Base-by-base conservation (phyloP, 257 asterid genomes). In the Solanum pinnatisectum region DNA sequence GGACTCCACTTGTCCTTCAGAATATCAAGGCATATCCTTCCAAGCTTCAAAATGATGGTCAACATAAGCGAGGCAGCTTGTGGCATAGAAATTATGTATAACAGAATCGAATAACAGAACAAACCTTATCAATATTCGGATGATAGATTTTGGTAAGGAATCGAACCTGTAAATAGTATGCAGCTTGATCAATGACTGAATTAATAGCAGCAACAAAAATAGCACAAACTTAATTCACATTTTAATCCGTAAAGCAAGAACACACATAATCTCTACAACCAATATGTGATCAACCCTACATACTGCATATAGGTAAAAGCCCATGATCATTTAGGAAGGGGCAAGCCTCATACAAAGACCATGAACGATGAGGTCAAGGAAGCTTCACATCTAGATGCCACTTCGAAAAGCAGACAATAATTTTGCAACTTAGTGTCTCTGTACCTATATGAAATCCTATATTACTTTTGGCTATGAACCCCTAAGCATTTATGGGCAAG, bases 1-100 rank as follows among this genome's bases (percentile, higher is more conserved):
- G 99, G 99, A 88, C 99, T 97, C 99, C 99, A 97, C 83, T 97
- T 97, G 95, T 97, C 99, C 91, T 97, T 97, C 0, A 97, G 99
- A 88, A 97, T 97, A 90, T 97, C 99, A 35, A 97, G 96, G 92
- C 99, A 97, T 89, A 97, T 97, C 94, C 99, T 96, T 89, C 99
- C 99, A 89, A 97, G 99, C 99, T 97, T 94, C 92, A 92, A 63
- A 42, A 13, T 3, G 33, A 81, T 4, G 42, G 85, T 10, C 40
- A 10, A 27, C 18, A 49, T 46, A 49, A 81, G 85, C 1, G 6
- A 46, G 68, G 40, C 20, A 27, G 27, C 67, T 27, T 44, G 40
- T 16, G 40, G 30, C 68, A 46, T 81, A 81, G 71, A 81, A 46
- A 8, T 32, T 46, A 81, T 81, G 68, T 46, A 81, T 9, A 81